phyloP scores from a whole-genome alignment of 768 basidiomycete genomes.

The Daedaleopsis sinensis region DNA sequence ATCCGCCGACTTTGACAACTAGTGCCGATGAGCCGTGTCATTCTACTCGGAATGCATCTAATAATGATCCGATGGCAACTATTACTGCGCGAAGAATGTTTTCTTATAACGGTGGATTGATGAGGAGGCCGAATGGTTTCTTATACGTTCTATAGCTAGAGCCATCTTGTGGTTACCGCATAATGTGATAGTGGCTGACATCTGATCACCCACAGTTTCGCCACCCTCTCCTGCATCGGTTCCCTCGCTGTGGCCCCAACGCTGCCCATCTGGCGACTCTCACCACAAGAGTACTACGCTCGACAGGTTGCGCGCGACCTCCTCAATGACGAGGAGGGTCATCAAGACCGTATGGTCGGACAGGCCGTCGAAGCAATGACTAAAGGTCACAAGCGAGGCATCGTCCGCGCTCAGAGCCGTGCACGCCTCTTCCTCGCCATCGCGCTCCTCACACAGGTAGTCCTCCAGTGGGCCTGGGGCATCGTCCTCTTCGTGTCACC shows the following conservation, averaged over 20 bases:
- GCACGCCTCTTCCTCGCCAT: constrained; percentile 27
- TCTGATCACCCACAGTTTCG: constrained; percentile 11
- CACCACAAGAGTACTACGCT: constrained; percentile 20
- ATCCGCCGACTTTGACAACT: too few relatives aligned
- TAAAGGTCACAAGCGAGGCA: constrained; percentile 12
- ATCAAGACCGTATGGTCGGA: neutral
- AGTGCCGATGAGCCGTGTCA: too few relatives aligned
- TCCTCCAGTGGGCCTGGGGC: constrained; percentile 33
- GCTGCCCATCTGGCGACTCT: constrained; percentile 30
- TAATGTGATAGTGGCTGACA: too few relatives aligned
- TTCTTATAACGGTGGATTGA: too few relatives aligned
- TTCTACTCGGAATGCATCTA: too few relatives aligned
- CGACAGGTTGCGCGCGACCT: constrained; percentile 19
- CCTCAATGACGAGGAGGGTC: constrained; percentile 1
- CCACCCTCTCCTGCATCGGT: constrained; percentile 31
- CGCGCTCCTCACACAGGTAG: constrained; percentile 30
- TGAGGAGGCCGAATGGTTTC: too few relatives aligned
- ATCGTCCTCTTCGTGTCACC: constrained; percentile 29
- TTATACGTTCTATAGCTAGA: too few relatives aligned
- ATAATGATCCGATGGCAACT: too few relatives aligned
- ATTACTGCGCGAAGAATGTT: too few relatives aligned
- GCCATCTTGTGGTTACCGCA: too few relatives aligned
- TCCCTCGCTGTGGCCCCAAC: constrained; percentile 30
- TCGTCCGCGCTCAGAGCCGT: constrained; percentile 22
- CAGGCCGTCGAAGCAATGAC: constrained; percentile 3